A percentile compares a stretch with the other conserved stretches of the same genome.
phyloP scores from a whole-genome alignment of 2,329 filamentous ascomycete genomes.

The Pseudogymnoascus sp. region DNA sequence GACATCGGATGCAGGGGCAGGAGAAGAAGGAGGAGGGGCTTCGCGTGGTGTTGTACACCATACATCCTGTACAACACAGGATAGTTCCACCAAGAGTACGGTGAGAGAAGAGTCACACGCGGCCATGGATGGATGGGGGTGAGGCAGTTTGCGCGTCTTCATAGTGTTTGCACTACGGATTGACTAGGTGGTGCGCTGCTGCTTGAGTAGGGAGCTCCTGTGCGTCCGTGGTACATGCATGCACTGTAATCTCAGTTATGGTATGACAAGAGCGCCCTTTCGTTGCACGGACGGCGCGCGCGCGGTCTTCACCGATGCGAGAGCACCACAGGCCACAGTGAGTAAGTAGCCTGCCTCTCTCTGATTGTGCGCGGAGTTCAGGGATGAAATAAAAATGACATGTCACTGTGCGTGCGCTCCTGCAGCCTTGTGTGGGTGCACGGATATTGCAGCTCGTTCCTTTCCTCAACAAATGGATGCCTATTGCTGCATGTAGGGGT shows the following conservation, averaged over 20 bases:
- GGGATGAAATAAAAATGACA: not conserved
- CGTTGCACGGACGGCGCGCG: not conserved
- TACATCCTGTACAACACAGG: no score
- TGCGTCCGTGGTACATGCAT: not conserved
- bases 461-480: not conserved
- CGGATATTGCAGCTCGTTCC: not conserved
- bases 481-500: not conserved
- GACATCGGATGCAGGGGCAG: not conserved
- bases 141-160: not conserved
- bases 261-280: not conserved
- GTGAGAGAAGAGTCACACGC: not conserved
- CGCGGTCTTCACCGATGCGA: not conserved
- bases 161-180: no score
- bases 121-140: not conserved
- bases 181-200: not conserved
- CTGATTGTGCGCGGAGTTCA: not conserved
- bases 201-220: not conserved
- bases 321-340: no score
- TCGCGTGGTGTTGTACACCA: not conserved
- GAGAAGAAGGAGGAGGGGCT: not conserved
- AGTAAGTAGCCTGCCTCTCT: not conserved
- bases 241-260: not conserved
- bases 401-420: not conserved
- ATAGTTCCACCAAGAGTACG: not conserved
- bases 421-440: not conserved